These are phyloP conservation scores for Erysiphe pulchra DNA, from an alignment of 2,329 filamentous ascomycete species.

Conservation along the genomic window DNA sequence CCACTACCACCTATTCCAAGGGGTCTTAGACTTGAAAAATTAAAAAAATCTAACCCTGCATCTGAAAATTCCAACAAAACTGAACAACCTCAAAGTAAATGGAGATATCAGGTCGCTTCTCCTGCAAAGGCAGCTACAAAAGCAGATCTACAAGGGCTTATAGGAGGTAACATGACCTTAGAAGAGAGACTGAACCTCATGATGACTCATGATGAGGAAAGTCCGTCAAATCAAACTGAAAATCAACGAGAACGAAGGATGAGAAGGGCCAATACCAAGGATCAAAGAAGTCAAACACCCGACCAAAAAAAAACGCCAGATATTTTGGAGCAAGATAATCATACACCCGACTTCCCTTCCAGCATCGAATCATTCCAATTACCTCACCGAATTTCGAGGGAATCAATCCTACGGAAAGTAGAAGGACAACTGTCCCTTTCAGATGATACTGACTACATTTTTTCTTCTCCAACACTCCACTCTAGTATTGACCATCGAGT, in stretches of 20 bases:
- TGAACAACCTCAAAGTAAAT: conserved; percentile 35
- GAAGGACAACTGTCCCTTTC: conserved; percentile 33
- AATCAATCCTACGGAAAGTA: conserved; percentile 76
- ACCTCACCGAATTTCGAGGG: conserved; percentile 63
- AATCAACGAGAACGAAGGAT: conserved; percentile 43
- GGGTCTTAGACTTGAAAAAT: conserved; percentile 19
- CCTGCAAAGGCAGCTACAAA: conserved; percentile 41
- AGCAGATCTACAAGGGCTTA: conserved; percentile 52
- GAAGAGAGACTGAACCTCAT: conserved; percentile 72
- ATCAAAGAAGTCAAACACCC: conserved; percentile 16
- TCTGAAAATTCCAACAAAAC: conserved; percentile 49
- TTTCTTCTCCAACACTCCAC: conserved; percentile 33
- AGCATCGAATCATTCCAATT: conserved; percentile 34
- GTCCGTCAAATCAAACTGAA: conserved; percentile 31
- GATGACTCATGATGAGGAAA: conserved; percentile 50
- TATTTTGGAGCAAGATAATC: conserved; percentile 15
- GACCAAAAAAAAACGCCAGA: conserved; percentile 6
- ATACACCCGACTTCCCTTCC: conserved; percentile 32
- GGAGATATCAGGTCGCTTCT: conserved; percentile 39
- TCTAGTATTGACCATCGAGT: conserved; percentile 31
- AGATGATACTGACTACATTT: conserved; percentile 33
- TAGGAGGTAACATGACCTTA: conserved; percentile 51
- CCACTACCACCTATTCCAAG: conserved; percentile 71
- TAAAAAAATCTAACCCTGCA: conserved; percentile 28
- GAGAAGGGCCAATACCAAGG: conserved; percentile 29